phyloP scores from a whole-genome alignment of 2,329 filamentous ascomycete species.

The Coccinonectria pachysandricola region DNA sequence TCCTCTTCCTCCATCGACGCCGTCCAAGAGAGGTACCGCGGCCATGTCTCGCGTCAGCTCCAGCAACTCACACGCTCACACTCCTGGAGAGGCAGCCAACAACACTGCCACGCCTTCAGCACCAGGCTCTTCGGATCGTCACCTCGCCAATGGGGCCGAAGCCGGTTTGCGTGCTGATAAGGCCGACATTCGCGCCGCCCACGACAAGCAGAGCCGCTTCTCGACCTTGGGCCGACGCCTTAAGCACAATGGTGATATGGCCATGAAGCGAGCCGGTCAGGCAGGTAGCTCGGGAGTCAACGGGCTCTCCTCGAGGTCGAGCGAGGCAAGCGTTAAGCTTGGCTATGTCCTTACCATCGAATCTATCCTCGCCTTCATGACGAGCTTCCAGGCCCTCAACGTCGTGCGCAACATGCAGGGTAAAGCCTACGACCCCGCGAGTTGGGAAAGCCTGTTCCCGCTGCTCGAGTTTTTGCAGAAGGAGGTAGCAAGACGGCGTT shows the following conservation, averaged over 20 bases:
- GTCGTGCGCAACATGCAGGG: conserved; percentile 33
- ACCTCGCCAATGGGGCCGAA: conserved; percentile 23
- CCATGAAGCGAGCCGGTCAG: conserved; percentile 23
- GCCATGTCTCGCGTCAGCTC: conserved; percentile 45
- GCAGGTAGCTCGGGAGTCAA: no score
- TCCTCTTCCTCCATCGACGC: conserved; percentile 38
- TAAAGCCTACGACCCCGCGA: conserved; percentile 28
- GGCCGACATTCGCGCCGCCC: conserved; percentile 18
- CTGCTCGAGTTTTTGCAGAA: conserved; percentile 31
- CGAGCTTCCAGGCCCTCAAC: conserved; percentile 41
- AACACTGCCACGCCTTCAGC: conserved; percentile 24
- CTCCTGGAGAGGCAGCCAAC: conserved; percentile 36
- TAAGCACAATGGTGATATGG: conserved; percentile 43
- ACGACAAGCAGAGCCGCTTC: conserved; percentile 28
- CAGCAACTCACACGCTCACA: conserved; percentile 40
- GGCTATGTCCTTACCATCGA: conserved; percentile 36
- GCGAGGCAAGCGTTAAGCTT: conserved; percentile 28
- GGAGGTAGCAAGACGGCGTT: conserved; percentile 27
- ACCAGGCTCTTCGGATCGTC: conserved; percentile 16
- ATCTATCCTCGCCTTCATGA: conserved; percentile 42
- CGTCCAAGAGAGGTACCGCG: conserved; percentile 37
- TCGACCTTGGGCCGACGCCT: conserved; percentile 36
- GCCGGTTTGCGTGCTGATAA: conserved; percentile 11
- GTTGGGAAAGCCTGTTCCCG: conserved; percentile 36
- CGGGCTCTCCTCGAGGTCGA: conserved; percentile 16